Evolutionary conservation across 805 yeast genomes (phyloP).

Genomic region (Zygosaccharomyces lentus): DNA sequence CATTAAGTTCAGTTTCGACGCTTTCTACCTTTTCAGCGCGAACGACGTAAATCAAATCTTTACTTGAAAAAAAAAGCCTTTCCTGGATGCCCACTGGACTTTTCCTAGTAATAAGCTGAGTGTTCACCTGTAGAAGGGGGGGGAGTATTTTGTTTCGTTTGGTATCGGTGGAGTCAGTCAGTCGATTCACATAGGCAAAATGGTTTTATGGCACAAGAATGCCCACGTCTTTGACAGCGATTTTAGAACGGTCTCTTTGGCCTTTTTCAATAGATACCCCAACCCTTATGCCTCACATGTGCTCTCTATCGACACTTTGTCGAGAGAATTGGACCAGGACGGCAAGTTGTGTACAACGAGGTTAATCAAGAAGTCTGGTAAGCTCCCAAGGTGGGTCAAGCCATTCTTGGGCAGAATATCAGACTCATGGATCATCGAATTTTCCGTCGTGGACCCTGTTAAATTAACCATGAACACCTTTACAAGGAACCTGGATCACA

Average conservation of each 20-base stretch:
- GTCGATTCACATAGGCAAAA: constrained; percentile 21
- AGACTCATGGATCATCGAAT: constrained; percentile 79
- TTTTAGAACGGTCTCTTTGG: constrained; percentile 69
- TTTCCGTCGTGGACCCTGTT: constrained; percentile 64
- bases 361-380: constrained; percentile 71
- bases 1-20: background rate
- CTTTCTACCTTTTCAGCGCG: background rate
- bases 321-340: constrained; percentile 49
- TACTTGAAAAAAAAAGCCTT: background rate
- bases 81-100: no score
- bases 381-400: constrained; percentile 72
- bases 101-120: no score
- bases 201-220: constrained; percentile 62
- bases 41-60: background rate
- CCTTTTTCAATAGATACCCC: constrained; percentile 68
- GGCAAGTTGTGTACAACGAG: constrained; percentile 71
- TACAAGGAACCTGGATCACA: constrained; percentile 81
- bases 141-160: background rate
- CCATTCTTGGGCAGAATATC: constrained; percentile 69
- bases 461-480: constrained; percentile 56
- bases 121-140: background rate
- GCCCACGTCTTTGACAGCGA: constrained; percentile 56
- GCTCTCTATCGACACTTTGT: constrained; percentile 72
- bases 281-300: constrained; percentile 85
- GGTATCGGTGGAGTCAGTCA: background rate